Evolutionary conservation across 1,284 basidiomycete genomes (phyloP), one percentile per base, ranked within the genome.

Genomic region (Apiotrichum akiyoshidainum): DNA sequence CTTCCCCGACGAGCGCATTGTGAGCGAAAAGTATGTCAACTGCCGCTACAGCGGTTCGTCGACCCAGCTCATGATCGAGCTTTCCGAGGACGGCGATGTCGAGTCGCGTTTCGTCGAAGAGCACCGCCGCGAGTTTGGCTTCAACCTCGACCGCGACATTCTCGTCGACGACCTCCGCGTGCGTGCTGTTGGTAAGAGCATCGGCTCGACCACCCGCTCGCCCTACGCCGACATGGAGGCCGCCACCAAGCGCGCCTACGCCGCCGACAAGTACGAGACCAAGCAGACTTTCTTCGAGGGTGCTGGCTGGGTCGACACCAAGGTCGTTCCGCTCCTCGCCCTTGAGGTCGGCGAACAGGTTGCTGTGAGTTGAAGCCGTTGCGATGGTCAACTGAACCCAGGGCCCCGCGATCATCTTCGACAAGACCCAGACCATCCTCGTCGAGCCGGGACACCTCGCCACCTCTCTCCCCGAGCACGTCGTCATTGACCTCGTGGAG

Each of bases 1-100:
- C 1, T 96, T 96, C 75, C 82, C 85, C 61, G 83, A 80, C 11
- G 81, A 84, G 2, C 83, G 86, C n/a, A 84, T 96, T 48, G 79
- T 81, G 48, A 78, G 87, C 5, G 92, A 96, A 72, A 83, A 55
- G 17, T 74, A 71, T 60, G 61, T 74, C 46, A 74, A 73, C 65
- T 66, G 68, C 46, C 61, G 70, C 40, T 76, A 74, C 60, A 54
- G 62, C 19, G 74, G 74, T 1, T 67, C 72, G 2, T 66, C 65
- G 2, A 74, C 74, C 0, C 65, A 67, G 35, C 65, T 76, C n/a
- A 76, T 76, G 74, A 70, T 76, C 37, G 61, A 69, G 46, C 47
- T 57, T 21, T 67, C 72, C 0, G 59, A 66, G 34, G 71, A 68
- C 42, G 65, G 57, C 12, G 62, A 72, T 46, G 67, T 70, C 52